Percentiles rank a stretch among this genome's conserved stretches.
These are phyloP conservation scores for Hypoxylon sp. DNA, from an alignment of 2,329 filamentous ascomycete genomes.

Conservation along the genomic window DNA sequence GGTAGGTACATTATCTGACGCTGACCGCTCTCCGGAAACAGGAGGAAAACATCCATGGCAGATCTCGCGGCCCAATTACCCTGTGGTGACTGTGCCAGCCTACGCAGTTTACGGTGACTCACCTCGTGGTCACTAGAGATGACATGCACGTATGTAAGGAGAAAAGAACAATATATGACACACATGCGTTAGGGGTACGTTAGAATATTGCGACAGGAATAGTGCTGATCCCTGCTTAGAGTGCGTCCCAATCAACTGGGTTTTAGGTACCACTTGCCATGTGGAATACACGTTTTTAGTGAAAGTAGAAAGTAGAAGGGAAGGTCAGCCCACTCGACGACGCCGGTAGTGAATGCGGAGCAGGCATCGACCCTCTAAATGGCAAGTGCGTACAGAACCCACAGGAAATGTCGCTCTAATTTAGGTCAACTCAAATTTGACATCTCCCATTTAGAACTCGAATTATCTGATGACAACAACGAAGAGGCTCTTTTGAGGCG, in stretches of 20 bases:
- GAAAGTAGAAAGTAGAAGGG: background rate
- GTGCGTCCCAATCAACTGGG: slow-evolving; percentile 1
- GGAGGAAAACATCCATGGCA: background rate
- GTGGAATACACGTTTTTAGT: slow-evolving; percentile 9
- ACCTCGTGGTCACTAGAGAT: background rate
- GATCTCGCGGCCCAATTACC: background rate
- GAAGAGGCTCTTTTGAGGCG: background rate
- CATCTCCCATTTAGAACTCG: background rate
- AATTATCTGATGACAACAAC: background rate
- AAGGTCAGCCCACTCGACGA: slow-evolving; percentile 4
- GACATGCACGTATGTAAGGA: background rate
- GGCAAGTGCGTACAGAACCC: slow-evolving; percentile 7
- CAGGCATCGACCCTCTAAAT: background rate
- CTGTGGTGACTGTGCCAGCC: background rate
- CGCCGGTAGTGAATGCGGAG: background rate
- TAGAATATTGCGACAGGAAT: background rate
- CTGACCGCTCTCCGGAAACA: background rate
- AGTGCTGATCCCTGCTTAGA: background rate
- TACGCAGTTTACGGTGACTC: slow-evolving; percentile 2
- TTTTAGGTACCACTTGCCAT: slow-evolving; percentile 6
- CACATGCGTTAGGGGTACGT: background rate
- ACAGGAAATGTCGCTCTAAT: background rate
- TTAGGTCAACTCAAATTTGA: slow-evolving; percentile 19
- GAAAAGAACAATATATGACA: background rate
- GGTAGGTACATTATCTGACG: background rate